Base-by-base conservation (phyloP, 164 flowering plant genomes). In the Vitis rupestris region DNA sequence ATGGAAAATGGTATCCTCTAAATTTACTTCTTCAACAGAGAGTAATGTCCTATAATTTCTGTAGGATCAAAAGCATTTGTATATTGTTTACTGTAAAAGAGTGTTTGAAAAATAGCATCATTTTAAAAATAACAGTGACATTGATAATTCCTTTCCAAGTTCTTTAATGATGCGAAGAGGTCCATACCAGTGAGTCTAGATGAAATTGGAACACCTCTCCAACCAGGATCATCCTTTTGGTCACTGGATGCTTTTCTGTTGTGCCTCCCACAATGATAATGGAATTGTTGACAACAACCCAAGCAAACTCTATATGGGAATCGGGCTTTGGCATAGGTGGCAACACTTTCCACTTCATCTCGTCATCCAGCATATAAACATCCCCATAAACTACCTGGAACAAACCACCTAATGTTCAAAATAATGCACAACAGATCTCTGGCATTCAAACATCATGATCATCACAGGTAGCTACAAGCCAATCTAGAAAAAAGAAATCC, bases 251-350 rank as follows among this genome's bases (percentile, higher is more conserved):
- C 82, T 91, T 93, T 17, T 90, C 93, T n/a, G 99, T 92, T 37
- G 96, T 88, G 59, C 98, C 99, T 63, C 98, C 98, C 12, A 80
- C 82, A 51, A 94, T 83, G 47, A 92, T 66, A 65, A 94, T 82
- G 49, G 99, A 91, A 71, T 86, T 87, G 76, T 94, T 92, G 30
- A 92, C 85, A 31, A 92, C 70, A 17, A 76, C 80, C 99, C 99
- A 94, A 12, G 97, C 82, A 75, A 84, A 91, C 78, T 92, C 99
- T 70, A 92, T 94, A 64, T 94, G 99, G 53, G 99, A 94, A 72
- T 92, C 79, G 0, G 94, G 93, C 80, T 94, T 94, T 75, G 99
- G 99, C 99, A 91, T 86, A 3, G 96, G 82, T 67, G 94, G 88
- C 51, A 90, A 69, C 5, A 64, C 72, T 68, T 88, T 87, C 99